Conservation (phyloP, 73 alveolate species). For the Symbiodinium natans region DNA sequence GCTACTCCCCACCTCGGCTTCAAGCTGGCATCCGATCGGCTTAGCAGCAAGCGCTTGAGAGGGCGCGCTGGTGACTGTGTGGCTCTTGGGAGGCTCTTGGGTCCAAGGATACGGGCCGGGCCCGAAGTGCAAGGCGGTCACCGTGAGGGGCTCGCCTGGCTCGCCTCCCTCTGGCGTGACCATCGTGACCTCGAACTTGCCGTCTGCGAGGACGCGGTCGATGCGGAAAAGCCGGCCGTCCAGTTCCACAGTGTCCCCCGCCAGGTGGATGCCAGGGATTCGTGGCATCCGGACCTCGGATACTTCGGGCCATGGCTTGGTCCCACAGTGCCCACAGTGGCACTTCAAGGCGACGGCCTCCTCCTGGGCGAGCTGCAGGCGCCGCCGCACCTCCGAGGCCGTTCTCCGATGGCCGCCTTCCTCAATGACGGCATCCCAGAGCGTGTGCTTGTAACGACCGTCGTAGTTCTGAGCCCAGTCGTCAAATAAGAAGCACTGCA, state of each 20-base stretch:
- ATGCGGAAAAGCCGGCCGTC: neutral
- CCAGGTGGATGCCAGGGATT: neutral
- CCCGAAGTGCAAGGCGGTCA: neutral
- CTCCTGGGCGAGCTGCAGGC: neutral
- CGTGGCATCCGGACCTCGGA: neutral
- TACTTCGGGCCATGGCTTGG: neutral
- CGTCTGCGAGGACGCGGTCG: neutral
- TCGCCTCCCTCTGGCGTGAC: neutral
- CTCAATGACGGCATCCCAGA: slow-evolving; percentile 6
- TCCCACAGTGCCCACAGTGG: neutral
- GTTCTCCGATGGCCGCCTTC: slow-evolving; percentile 6
- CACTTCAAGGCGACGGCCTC: neutral
- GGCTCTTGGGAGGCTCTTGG: neutral
- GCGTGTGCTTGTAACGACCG: neutral
- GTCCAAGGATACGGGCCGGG: neutral
- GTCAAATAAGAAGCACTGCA: too few relatives aligned
- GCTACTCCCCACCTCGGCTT: neutral
- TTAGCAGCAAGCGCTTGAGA: neutral
- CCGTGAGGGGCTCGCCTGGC: neutral
- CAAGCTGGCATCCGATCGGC: neutral
- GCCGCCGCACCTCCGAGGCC: neutral
- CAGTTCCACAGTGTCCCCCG: neutral
- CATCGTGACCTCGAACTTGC: neutral
- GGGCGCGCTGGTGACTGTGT: neutral
- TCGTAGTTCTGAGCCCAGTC: neutral